These are phyloP conservation scores for Avena eriantha DNA, from an alignment of 176 grass and related monocot species.

Conservation along the genomic window DNA sequence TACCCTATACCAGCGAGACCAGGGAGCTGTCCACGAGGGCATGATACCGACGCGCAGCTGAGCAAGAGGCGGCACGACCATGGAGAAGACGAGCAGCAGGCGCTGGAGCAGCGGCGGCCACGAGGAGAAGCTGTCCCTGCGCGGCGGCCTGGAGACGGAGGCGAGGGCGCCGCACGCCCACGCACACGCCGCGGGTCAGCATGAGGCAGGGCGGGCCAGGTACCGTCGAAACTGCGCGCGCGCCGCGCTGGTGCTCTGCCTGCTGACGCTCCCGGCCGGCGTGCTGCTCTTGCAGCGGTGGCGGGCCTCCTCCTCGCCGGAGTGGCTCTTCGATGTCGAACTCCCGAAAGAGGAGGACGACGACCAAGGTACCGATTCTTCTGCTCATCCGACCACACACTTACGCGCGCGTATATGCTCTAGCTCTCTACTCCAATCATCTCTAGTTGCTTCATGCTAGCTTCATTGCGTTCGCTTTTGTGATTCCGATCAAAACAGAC, in stretches of 20 bases:
- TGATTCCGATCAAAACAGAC: neutral
- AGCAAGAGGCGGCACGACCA: neutral
- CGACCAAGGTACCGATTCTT: slow-evolving; percentile 31
- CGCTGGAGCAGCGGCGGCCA: slow-evolving; percentile 23
- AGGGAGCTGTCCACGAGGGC: neutral
- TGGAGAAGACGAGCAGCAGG: slow-evolving; percentile 42
- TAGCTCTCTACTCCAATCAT: neutral
- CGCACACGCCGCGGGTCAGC: slow-evolving; percentile 13
- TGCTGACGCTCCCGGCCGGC: slow-evolving; percentile 40
- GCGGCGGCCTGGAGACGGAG: slow-evolving; percentile 44
- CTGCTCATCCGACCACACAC: neutral
- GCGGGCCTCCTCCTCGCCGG: slow-evolving; percentile 25
- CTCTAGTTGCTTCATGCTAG: neutral
- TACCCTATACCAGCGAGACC: neutral
- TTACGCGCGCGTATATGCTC: neutral
- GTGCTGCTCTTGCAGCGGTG: slow-evolving; percentile 40
- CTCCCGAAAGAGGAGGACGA: slow-evolving; percentile 31
- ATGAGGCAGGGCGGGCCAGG: slow-evolving; percentile 45
- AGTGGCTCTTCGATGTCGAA: slow-evolving; percentile 48
- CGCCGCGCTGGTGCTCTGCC: slow-evolving; percentile 43
- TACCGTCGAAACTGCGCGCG: slow-evolving; percentile 45
- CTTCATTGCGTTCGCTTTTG: neutral
- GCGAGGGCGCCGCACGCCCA: neutral
- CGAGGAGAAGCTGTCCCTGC: slow-evolving; percentile 45
- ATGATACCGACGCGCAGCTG: neutral